Evolutionary conservation across 1,284 basidiomycete species (phyloP).

Genomic region (Sanghuangporus weigelae): DNA sequence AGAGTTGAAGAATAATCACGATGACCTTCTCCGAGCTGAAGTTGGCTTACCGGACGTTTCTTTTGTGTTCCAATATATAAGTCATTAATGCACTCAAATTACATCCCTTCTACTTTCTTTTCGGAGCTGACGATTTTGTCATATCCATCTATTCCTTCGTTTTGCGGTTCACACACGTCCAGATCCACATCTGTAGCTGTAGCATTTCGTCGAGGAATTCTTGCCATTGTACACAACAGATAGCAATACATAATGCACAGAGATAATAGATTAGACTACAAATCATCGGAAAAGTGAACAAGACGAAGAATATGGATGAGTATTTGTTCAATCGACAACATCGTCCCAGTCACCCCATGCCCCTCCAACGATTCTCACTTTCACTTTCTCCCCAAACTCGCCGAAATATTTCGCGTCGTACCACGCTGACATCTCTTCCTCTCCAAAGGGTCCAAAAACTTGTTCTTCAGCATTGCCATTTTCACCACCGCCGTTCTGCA

Average conservation of each 20-base stretch:
- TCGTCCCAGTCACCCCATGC: slow-evolving; percentile 74
- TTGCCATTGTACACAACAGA: slow-evolving; percentile 6
- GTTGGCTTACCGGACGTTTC: slow-evolving; percentile 81
- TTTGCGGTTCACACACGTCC: background rate
- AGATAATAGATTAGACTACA: background rate
- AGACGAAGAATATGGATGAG: background rate
- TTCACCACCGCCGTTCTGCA: slow-evolving; percentile 29
- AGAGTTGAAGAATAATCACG: slow-evolving; percentile 89
- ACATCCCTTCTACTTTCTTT: background rate
- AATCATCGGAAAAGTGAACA: background rate
- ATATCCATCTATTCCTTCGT: background rate
- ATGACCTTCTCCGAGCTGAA: slow-evolving; percentile 92
- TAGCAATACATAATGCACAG: background rate
- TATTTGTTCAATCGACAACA: slow-evolving; percentile 11
- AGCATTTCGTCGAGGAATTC: background rate
- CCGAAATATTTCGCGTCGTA: slow-evolving; percentile 75
- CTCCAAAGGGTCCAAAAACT: slow-evolving; percentile 70
- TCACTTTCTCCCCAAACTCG: slow-evolving; percentile 62
- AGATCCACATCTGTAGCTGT: slow-evolving; percentile 1
- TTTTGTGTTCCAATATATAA: slow-evolving; percentile 90
- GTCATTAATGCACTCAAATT: slow-evolving; percentile 41
- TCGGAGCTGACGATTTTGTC: background rate
- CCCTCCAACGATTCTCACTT: slow-evolving; percentile 51
- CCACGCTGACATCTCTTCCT: slow-evolving; percentile 74
- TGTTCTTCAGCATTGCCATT: slow-evolving; percentile 26